A percentile compares a stretch with the other conserved stretches of the same genome.
Conservation (phyloP, 495 filamentous ascomycete genomes). For the Friedmanniomyces endolithicus region DNA sequence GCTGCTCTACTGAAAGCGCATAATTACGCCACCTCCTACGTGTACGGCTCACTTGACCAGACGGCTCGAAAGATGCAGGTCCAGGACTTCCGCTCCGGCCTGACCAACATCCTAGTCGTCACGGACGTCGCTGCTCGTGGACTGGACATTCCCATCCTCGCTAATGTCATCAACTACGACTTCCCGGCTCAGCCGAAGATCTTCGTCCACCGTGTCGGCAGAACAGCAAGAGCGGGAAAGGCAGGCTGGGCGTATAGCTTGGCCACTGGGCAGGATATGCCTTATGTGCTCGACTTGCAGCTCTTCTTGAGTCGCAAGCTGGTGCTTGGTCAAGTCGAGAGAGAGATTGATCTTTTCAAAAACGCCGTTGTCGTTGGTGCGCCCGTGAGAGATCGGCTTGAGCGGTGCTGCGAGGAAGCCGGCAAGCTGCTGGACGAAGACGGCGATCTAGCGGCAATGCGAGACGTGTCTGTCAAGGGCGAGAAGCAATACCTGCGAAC, state of each 20-base stretch:
- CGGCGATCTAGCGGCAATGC: conserved; percentile 57
- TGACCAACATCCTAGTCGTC: conserved; percentile 85
- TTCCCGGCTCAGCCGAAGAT: conserved; percentile 95
- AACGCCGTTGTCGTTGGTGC: conserved; percentile 70
- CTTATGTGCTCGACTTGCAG: conserved; percentile 89
- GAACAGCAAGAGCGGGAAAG: conserved; percentile 84
- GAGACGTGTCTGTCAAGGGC: conserved; percentile 65
- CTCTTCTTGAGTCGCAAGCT: conserved; percentile 77
- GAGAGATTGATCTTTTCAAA: conserved; percentile 51
- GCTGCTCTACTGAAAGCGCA: conserved; percentile 55
- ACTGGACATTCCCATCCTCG: conserved; percentile 92
- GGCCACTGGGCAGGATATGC: conserved; percentile 68
- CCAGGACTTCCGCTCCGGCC: conserved; percentile 68
- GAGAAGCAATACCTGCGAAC: conserved; percentile 87
- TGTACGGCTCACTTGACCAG: conserved; percentile 88
- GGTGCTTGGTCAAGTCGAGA: conserved; percentile 47
- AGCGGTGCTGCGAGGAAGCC: conserved; percentile 63
- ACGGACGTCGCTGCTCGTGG: conserved; percentile 94
- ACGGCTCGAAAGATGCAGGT: conserved; percentile 84
- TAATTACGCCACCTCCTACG: conserved; percentile 81
- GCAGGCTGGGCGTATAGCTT: conserved; percentile 92
- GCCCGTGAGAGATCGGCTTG: conserved; percentile 55
- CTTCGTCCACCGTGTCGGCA: conserved; percentile 89
- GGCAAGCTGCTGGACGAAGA: conserved; percentile 63
- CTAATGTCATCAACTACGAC: conserved; percentile 98